A percentile compares a stretch with the other conserved stretches of the same genome.
These are phyloP conservation scores for Acidomyces sp. DNA, from an alignment of 495 filamentous ascomycete species.

Conservation along the genomic window DNA sequence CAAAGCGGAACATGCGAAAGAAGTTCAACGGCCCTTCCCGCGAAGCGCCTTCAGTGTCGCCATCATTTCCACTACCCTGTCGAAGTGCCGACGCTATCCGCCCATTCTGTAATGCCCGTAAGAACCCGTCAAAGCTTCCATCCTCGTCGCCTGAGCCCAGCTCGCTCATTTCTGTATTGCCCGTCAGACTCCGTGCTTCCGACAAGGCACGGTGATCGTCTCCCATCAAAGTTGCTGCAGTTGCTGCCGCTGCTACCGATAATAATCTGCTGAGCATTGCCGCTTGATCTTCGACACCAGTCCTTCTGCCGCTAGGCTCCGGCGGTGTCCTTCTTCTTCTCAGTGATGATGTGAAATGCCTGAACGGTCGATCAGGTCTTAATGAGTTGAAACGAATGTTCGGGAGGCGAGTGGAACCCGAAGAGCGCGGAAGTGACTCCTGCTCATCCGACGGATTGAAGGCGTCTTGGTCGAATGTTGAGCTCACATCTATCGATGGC, in stretches of 20 bases:
- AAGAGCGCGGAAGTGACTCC: conserved; percentile 6
- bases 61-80: conserved; percentile 23
- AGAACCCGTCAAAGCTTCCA: conserved; percentile 34
- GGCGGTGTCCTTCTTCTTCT: conserved; percentile 29
- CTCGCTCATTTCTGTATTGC: conserved; percentile 11
- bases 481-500: conserved; percentile 19
- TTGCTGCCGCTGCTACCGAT: conserved; percentile 35
- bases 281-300: conserved; percentile 31
- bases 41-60: conserved; percentile 19
- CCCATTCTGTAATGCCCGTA: conserved; percentile 33
- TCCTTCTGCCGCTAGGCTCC: conserved; percentile 1
- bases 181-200: conserved; percentile 26
- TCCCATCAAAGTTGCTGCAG: conserved; percentile 35
- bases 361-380: conserved; percentile 24
- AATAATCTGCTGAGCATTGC: conserved; percentile 32
- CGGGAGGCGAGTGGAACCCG: conserved; percentile 9
- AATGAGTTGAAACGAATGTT: conserved; percentile 15
- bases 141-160: conserved; percentile 27
- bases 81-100: conserved; percentile 33
- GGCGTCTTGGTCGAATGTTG: conserved; percentile 17
- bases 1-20: conserved; percentile 37
- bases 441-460: conserved; percentile 10
- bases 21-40: conserved; percentile 31
- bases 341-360: conserved; percentile 28
- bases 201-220: conserved; percentile 29